Base-by-base conservation (phyloP, 1,284 basidiomycete species). In the Ustilago esculenta region DNA sequence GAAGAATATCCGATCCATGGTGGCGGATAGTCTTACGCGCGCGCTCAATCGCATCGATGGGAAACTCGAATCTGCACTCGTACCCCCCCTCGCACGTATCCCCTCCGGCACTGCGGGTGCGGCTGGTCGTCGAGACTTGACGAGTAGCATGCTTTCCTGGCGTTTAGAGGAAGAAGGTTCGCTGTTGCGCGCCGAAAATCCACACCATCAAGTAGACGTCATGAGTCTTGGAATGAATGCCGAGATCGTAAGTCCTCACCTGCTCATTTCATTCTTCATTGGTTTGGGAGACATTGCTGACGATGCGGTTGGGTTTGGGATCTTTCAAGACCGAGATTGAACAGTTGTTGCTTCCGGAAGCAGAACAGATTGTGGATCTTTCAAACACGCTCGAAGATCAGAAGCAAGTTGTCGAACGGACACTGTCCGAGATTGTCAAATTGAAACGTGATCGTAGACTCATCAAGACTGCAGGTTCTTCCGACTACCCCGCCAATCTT, bases 321-420 rank as follows among this genome's bases (percentile, higher is more conserved):
- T n/a, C n/a, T n/a, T n/a, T n/a, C n/a, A n/a, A 66, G 57, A 32
- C 30, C 23, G 60, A 68, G 41, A 27, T 72, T 17, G 70, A 72
- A 45, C 36, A 49, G 17, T 46, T 57, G 41, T 56, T 72, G 8
- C 50, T 72, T 1, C 70, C 70, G 2, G 70, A 72, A 48, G 70
- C 65, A 35, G 70, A 72, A 47, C 65, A 72, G 42, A 58, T 60
- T 17, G 56, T 68, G 43, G 59, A 68, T 14, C 56, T 72, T 0
- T 50, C 34, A 24, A 49, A 63, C 17, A 68, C 65, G 0, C 55
- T 63, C 17, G 18, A 45, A 2, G 48, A 66, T 33, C 70, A 72
- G 43, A 35, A 42, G 2, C 20, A 44, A 7, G 49, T 54, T 25
- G 51, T 71, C 21, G 57, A 49, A 27, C 30, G 34, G 11, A 24